phyloP scores from a whole-genome alignment of 805 yeast genomes.

The Hanseniaspora osmophila region DNA sequence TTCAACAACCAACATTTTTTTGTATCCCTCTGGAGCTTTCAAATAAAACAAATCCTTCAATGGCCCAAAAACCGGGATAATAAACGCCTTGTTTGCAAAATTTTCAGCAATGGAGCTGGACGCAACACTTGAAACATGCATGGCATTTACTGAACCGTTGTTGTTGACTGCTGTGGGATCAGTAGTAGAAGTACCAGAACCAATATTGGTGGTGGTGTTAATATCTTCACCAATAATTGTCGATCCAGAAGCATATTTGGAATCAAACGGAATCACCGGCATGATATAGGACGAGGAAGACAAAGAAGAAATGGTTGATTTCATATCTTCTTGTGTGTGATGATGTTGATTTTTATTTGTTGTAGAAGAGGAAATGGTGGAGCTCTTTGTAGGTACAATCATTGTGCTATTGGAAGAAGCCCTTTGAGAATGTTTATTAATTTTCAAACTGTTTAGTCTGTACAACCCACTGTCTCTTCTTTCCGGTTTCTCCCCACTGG shows the following conservation, averaged over 20 bases:
- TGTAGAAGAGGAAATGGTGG: neutral
- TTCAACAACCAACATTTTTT: neutral
- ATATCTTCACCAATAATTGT: neutral
- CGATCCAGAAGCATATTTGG: neutral
- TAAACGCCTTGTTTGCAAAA: neutral
- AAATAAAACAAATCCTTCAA: neutral
- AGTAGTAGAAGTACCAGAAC: neutral
- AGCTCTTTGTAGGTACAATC: neutral
- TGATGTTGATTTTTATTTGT: neutral
- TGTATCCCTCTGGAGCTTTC: neutral
- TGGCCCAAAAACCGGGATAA: neutral
- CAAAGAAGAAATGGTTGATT: neutral
- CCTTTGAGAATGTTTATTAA: too few relatives aligned
- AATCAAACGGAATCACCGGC: neutral
- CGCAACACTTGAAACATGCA: neutral
- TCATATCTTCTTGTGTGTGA: neutral
- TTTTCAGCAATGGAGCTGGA: neutral
- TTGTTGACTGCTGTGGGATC: neutral
- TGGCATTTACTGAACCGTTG: neutral
- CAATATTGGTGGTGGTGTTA: neutral
- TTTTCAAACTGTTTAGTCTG: too few relatives aligned
- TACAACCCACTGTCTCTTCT: too few relatives aligned
- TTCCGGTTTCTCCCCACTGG: neutral
- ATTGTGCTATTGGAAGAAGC: neutral
- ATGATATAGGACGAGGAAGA: neutral